Evolutionary conservation across 805 yeast genomes (phyloP).

Genomic region (Monosporozyma unispora): DNA sequence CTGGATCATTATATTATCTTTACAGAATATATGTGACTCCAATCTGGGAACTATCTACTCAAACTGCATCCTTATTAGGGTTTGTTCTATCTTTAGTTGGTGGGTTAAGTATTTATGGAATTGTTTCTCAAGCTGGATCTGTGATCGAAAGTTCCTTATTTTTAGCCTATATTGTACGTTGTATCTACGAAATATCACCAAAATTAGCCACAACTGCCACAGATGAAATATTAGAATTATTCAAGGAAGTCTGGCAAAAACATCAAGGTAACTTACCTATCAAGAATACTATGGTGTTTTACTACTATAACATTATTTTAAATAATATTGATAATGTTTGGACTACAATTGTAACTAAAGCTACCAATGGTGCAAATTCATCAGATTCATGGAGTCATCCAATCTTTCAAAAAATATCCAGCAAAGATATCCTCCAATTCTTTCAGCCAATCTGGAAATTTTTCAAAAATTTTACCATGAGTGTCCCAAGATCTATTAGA

Average conservation of each 20-base stretch:
- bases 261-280: constrained; percentile 28
- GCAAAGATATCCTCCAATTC: constrained; percentile 8
- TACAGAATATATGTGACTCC: constrained; percentile 77
- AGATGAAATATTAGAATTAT: constrained; percentile 33
- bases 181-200: constrained; percentile 88
- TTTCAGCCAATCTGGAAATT: constrained; percentile 25
- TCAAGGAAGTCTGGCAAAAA: constrained; percentile 32
- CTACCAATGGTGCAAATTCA: background rate
- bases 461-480: constrained; percentile 22
- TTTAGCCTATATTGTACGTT: constrained; percentile 85
- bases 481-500: constrained; percentile 26
- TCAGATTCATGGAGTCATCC: background rate
- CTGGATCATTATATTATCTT: constrained; percentile 69
- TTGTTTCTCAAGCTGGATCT: constrained; percentile 75
- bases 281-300: constrained; percentile 26
- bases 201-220: constrained; percentile 57
- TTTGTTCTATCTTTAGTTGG: constrained; percentile 69
- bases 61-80: constrained; percentile 78
- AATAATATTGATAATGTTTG: constrained; percentile 22
- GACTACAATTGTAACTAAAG: constrained; percentile 15
- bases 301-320: constrained; percentile 23
- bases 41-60: constrained; percentile 56
- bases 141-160: constrained; percentile 81
- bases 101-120: constrained; percentile 73
- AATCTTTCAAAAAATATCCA: background rate